Conservation (phyloP, 306 rosid genomes). For the Dalbergia oliveri region DNA sequence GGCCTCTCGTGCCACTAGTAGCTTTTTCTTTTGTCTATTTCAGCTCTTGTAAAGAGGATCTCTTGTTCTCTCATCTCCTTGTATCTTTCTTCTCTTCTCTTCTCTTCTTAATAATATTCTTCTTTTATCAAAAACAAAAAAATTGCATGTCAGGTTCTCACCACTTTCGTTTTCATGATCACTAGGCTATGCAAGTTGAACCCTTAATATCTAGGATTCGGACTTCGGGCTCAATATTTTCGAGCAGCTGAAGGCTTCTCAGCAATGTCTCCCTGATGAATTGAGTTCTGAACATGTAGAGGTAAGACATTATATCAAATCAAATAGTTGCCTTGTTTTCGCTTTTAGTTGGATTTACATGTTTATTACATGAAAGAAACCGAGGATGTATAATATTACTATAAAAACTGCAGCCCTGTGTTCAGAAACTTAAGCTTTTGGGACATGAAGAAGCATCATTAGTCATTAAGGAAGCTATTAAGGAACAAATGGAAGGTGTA, state of each 20-base stretch:
- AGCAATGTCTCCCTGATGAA: constrained; percentile 62
- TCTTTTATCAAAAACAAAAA: not conserved
- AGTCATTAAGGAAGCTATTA: constrained; percentile 68
- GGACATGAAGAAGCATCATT: constrained; percentile 64
- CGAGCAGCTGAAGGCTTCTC: constrained; percentile 68
- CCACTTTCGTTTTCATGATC: constrained; percentile 47
- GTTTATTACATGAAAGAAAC: constrained; percentile 34
- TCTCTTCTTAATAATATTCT: no score
- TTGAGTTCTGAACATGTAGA: constrained; percentile 66
- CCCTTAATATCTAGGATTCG: constrained; percentile 65
- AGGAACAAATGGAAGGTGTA: constrained; percentile 65
- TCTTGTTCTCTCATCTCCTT: no score
- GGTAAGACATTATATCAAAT: constrained; percentile 56
- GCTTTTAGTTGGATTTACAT: constrained; percentile 22
- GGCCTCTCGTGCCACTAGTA: no score
- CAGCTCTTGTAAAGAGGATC: no score
- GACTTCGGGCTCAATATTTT: constrained; percentile 62
- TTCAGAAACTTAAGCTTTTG: constrained; percentile 77
- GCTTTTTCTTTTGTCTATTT: no score
- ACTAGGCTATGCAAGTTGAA: constrained; percentile 80
- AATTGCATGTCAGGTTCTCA: constrained; percentile 37
- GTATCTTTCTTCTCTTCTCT: no score
- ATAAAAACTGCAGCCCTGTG: constrained; percentile 67
- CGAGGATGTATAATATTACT: constrained; percentile 43
- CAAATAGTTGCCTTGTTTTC: constrained; percentile 9